Evolutionary conservation across 441 rosid species (phyloP).

Genomic region (Mallotus repandus): DNA sequence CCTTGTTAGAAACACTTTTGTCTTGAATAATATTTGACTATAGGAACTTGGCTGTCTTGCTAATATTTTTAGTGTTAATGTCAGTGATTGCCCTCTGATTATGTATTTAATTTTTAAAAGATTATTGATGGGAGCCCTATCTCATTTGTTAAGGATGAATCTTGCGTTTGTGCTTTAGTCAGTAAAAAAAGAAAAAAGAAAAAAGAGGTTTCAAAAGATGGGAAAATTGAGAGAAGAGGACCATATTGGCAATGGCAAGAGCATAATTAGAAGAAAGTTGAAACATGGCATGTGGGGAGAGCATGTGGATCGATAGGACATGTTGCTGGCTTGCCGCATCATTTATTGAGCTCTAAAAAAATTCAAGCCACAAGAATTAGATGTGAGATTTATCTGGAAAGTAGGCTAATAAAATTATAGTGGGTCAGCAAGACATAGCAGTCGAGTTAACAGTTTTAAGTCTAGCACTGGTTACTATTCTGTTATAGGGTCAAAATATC

Average conservation of each 20-base stretch:
- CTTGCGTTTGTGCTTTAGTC: background rate
- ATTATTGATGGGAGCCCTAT: background rate
- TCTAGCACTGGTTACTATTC: too few species aligned
- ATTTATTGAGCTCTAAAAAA: background rate
- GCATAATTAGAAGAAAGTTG: conserved; percentile 18
- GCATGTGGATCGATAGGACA: conserved; percentile 19
- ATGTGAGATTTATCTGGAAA: background rate
- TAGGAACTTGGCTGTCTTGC: conserved; percentile 3
- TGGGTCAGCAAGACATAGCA: too few species aligned
- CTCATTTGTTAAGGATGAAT: background rate
- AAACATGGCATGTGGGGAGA: conserved; percentile 32
- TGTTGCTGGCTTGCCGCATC: background rate
- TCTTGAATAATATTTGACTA: conserved; percentile 7
- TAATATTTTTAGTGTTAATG: conserved; percentile 1
- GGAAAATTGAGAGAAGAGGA: background rate
- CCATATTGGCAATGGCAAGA: background rate
- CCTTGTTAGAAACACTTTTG: background rate
- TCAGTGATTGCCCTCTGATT: background rate
- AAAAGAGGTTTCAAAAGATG: background rate
- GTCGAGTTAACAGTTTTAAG: too few species aligned
- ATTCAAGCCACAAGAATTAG: background rate
- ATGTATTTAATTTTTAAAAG: background rate
- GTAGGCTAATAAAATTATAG: too few species aligned
- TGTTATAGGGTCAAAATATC: too few species aligned
- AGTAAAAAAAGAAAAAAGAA: background rate